Conservation (phyloP, 176 grass and related monocot genomes). For the Alopecurus myosuroides region DNA sequence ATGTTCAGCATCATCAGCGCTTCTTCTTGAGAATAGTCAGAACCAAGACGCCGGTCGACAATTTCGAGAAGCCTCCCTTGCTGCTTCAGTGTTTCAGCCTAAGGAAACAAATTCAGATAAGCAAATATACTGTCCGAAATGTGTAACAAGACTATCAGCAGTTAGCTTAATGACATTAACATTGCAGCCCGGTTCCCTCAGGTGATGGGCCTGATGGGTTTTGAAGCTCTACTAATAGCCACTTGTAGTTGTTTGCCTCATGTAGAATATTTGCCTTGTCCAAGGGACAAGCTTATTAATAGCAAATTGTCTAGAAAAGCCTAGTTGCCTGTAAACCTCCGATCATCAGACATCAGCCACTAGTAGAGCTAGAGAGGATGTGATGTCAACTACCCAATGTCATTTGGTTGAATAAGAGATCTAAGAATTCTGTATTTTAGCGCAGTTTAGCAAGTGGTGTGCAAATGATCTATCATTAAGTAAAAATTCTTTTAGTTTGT, state of each 20-base stretch:
- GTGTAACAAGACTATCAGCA: neutral
- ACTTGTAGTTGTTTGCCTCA: neutral
- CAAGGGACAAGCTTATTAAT: neutral
- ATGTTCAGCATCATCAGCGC: slow-evolving; percentile 57
- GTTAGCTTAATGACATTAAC: neutral
- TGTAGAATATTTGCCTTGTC: neutral
- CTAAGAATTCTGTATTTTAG: neutral
- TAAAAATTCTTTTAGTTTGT: neutral
- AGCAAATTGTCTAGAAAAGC: neutral
- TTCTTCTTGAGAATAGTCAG: slow-evolving; percentile 54
- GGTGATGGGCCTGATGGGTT: neutral
- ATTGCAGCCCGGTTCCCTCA: neutral
- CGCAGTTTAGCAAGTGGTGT: neutral
- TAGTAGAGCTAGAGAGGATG: neutral
- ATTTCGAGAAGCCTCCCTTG: slow-evolving; percentile 70
- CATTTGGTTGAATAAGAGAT: neutral
- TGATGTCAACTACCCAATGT: neutral
- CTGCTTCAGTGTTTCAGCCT: slow-evolving; percentile 65
- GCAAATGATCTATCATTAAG: neutral
- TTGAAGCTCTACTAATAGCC: neutral
- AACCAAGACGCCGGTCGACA: slow-evolving; percentile 53
- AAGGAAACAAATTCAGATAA: slow-evolving; percentile 1
- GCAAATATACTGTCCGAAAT: neutral
- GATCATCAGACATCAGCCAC: neutral
- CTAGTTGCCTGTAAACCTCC: neutral